Evolutionary conservation across 2,329 filamentous ascomycete species (phyloP), one percentile per base, ranked within the genome.

Genomic region (Gnomoniopsis smithogilvyi): DNA sequence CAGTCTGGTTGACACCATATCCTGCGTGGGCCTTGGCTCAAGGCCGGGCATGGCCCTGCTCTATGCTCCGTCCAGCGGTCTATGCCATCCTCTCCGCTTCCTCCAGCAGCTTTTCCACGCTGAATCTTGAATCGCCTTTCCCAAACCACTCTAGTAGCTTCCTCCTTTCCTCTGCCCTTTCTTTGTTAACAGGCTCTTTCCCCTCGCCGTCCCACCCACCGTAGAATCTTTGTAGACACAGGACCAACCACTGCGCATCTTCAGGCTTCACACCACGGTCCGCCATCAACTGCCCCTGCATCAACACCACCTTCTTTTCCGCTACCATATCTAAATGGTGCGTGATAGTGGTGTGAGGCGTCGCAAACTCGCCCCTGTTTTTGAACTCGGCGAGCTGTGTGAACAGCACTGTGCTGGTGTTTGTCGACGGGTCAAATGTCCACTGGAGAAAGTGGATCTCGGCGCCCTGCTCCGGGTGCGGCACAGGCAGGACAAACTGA

Each of bases 401-500:
- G 76, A 99, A 98, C 36, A 99, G 86, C 6, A 98, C 88, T 0
- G 89, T 91, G 60, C 83, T 85, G 3, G 86, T 88, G 61, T 81
- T 76, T 19, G 80, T 82, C 58, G 77, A 77, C 22, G 74, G 76
- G 61, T 96, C 93, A 74, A 96, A 97, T 0, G 90, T 90, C 92
- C 96, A 99, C 75, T 99, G 94, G 63, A 99, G 76, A 73, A 96
- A 96, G 75, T 99, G 95, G 49, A 99, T 92, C 74, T 98, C 95
- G 50, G 92, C 91, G 54, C 91, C 91, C 64, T 80, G 79, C 24
- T 73, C 76, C 50, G 76, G 75, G 73, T 83, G 90, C 64, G 90
- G 90, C 7, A 98, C 82, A 0, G 95, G 95, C 1, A 99, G 84
- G 57, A 99, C 88, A 76, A 99, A 99, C 67, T 92, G 88, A 15